Conservation (phyloP, 805 yeast species). For the Gaillardinia entomophila region DNA sequence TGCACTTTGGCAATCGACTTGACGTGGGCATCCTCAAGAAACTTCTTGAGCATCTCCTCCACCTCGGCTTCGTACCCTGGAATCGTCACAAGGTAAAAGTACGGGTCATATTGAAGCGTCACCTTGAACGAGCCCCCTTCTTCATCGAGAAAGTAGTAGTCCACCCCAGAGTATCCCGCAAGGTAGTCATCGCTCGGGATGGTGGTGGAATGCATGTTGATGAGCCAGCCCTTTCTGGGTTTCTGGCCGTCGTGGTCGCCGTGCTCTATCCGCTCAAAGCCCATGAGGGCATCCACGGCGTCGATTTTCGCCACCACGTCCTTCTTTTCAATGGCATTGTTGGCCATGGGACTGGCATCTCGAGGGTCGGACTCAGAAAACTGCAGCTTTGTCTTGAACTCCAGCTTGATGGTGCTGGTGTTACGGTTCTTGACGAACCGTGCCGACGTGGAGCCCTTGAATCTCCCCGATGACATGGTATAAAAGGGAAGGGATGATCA, state of each 20-base stretch:
- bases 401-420: conserved; percentile 14
- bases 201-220: conserved; percentile 88
- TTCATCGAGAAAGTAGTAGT: conserved; percentile 88
- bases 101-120: conserved; percentile 79
- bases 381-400: conserved; percentile 11
- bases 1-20: conserved; percentile 49
- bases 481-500: too few relatives aligned
- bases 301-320: conserved; percentile 60
- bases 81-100: conserved; percentile 67
- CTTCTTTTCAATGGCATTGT: conserved; percentile 36
- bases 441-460: conserved; percentile 48
- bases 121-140: conserved; percentile 96
- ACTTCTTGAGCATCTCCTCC: conserved; percentile 73
- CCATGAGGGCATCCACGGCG: conserved; percentile 74
- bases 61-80: conserved; percentile 64
- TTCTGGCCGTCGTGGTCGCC: conserved; percentile 51
- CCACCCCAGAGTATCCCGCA: conserved; percentile 78
- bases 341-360: conserved; percentile 29
- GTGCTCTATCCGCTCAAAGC: conserved; percentile 72
- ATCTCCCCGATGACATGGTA: conserved; percentile 9
- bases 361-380: conserved; percentile 11
- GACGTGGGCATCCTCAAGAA: conserved; percentile 53
- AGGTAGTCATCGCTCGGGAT: conserved; percentile 51
- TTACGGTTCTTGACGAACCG: conserved; percentile 42
- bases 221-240: conserved; percentile 78